These are phyloP conservation scores for Pyronema domesticum DNA, from an alignment of 495 filamentous ascomycete species.

Conservation along the genomic window DNA sequence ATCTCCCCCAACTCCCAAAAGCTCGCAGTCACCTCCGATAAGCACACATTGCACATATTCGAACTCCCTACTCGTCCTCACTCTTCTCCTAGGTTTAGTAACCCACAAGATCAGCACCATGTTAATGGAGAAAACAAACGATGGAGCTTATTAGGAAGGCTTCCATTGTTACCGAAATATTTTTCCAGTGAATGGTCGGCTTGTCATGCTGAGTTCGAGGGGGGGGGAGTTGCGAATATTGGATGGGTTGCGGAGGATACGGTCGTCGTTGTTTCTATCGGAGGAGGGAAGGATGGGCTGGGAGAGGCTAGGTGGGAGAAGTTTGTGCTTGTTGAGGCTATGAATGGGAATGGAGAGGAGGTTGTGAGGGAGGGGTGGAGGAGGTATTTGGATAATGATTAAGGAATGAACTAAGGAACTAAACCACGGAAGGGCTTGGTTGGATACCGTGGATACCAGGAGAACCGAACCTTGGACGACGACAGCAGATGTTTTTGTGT, in stretches of 20 bases:
- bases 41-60: conserved; percentile 86
- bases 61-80: conserved; percentile 40
- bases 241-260: conserved; percentile 22
- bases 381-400: conserved; percentile 24
- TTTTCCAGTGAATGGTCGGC: conserved; percentile 25
- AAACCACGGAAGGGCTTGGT: too few species aligned
- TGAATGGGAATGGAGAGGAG: conserved; percentile 27
- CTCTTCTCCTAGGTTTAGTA: conserved; percentile 11
- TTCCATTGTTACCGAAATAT: conserved; percentile 23
- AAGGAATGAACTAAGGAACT: background rate
- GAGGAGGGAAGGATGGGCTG: conserved; percentile 9
- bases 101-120: background rate
- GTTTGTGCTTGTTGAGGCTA: conserved; percentile 19
- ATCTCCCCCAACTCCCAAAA: conserved; percentile 63
- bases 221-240: conserved; percentile 17
- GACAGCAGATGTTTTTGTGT: too few species aligned
- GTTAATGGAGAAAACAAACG: conserved; percentile 16
- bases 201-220: conserved; percentile 22
- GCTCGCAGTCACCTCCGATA: conserved; percentile 91
- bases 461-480: too few species aligned
- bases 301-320: conserved; percentile 24
- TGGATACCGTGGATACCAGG: too few species aligned
- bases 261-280: conserved; percentile 16
- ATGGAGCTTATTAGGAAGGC: conserved; percentile 19
- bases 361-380: conserved; percentile 23